Percentiles rank a stretch among this genome's conserved stretches.
Conservation (phyloP, 106 monocot genomes). For the Dioscorea zingiberensis region DNA sequence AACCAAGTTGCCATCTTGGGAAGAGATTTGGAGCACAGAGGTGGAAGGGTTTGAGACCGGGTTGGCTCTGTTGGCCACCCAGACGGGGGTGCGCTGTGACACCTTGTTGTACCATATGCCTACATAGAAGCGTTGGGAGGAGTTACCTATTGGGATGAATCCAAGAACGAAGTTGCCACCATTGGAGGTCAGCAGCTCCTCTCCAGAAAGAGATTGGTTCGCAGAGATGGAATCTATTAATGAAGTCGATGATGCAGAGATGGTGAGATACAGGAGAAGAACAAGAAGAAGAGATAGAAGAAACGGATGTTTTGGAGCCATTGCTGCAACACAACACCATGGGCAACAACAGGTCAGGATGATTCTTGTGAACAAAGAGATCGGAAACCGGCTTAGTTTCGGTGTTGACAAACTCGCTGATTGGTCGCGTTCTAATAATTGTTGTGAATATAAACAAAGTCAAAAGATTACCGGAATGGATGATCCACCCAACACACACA, state of each 20-base stretch:
- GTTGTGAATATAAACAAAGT: no score
- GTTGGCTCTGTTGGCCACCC: slow-evolving; percentile 30
- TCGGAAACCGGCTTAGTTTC: no score
- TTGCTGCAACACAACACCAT: not conserved
- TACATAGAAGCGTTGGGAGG: slow-evolving; percentile 20
- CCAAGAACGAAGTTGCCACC: slow-evolving; percentile 40
- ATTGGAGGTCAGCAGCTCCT: slow-evolving; percentile 16
- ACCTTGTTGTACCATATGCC: slow-evolving; percentile 53
- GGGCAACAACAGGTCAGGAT: no score
- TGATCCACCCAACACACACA: no score
- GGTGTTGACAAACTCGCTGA: no score
- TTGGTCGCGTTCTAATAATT: no score
- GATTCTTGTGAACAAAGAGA: no score
- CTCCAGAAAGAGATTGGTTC: slow-evolving; percentile 19
- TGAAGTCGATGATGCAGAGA: slow-evolving; percentile 1
- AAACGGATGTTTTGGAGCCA: not conserved
- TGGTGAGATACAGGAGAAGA: not conserved
- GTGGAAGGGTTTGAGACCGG: slow-evolving; percentile 9
- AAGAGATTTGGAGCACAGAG: slow-evolving; percentile 16
- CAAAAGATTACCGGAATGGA: no score
- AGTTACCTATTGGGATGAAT: slow-evolving; percentile 30
- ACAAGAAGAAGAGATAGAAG: slow-evolving; percentile 1
- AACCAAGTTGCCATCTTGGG: slow-evolving; percentile 29
- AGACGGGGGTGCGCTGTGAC: slow-evolving; percentile 14
- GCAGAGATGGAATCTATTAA: slow-evolving; percentile 6